A percentile compares a stretch with the other conserved stretches of the same genome.
These are phyloP conservation scores for Lupinus albus DNA, from an alignment of 306 rosid species.

Conservation along the genomic window DNA sequence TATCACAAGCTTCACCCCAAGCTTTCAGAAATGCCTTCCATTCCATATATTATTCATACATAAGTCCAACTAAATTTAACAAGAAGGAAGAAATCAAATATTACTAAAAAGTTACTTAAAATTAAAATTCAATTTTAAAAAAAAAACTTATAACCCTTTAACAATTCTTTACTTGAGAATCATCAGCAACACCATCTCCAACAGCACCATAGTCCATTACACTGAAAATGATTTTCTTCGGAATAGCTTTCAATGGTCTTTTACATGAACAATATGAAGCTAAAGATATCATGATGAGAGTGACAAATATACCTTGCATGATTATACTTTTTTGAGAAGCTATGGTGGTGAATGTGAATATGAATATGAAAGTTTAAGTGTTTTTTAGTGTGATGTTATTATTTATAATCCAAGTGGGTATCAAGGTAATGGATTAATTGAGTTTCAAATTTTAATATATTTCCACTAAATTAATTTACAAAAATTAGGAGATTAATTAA, in stretches of 20 bases:
- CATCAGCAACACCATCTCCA: constrained; percentile 36
- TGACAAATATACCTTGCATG: constrained; percentile 7
- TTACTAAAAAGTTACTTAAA: too few species aligned
- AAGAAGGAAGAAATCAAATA: neutral
- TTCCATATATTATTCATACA: neutral
- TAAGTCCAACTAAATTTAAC: neutral
- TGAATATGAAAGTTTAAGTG: neutral
- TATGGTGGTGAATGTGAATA: neutral
- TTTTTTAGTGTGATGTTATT: neutral
- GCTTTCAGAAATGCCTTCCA: constrained; percentile 37
- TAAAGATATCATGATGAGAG: neutral
- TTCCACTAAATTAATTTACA: neutral
- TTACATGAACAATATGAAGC: constrained; percentile 23
- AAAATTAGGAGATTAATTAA: neutral
- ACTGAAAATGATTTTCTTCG: neutral
- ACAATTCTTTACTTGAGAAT: constrained; percentile 35
- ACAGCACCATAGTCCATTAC: constrained; percentile 41
- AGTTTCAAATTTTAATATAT: neutral
- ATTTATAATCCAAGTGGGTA: neutral
- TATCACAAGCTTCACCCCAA: constrained; percentile 29
- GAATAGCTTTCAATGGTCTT: neutral
- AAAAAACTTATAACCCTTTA: neutral
- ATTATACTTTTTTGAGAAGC: neutral
- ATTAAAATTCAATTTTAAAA: neutral
- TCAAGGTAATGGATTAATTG: neutral